A percentile compares a stretch with the other conserved stretches of the same genome.
These are phyloP conservation scores for Ustulina deusta DNA, from an alignment of 2,329 filamentous ascomycete species.

Conservation along the genomic window DNA sequence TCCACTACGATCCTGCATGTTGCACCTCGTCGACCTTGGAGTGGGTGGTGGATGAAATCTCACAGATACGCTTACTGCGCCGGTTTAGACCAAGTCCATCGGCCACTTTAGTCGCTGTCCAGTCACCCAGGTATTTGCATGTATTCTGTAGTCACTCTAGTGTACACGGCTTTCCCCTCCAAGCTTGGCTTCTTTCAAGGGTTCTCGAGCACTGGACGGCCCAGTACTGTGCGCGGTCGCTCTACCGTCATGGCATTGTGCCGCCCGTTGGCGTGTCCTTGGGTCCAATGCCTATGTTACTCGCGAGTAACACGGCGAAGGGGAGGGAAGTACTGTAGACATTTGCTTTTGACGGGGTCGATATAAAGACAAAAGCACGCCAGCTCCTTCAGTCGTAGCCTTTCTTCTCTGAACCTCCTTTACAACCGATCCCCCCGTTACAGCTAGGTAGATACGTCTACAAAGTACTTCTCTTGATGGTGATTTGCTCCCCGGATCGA, in stretches of 20 bases:
- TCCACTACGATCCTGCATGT: constrained; percentile 7
- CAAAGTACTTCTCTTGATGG: background rate
- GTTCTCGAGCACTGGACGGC: constrained; percentile 20
- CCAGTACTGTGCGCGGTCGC: constrained; percentile 26
- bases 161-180: constrained; percentile 15
- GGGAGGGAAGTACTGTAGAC: background rate
- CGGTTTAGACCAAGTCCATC: constrained; percentile 26
- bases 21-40: constrained; percentile 13
- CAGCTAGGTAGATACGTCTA: constrained; percentile 2
- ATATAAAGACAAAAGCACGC: constrained; percentile 32
- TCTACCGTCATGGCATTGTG: constrained; percentile 37
- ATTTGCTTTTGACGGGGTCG: constrained; percentile 15
- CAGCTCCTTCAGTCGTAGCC: constrained; percentile 13
- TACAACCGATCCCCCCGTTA: background rate
- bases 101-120: constrained; percentile 27
- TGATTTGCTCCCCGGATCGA: background rate
- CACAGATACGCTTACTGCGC: constrained; percentile 27
- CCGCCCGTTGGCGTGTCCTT: constrained; percentile 26
- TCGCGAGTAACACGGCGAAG: background rate
- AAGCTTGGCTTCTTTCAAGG: constrained; percentile 26
- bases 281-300: constrained; percentile 12
- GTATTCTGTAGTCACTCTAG: constrained; percentile 37
- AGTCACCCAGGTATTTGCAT: constrained; percentile 31
- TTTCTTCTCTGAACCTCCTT: constrained; percentile 8
- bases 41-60: constrained; percentile 31